Percentiles rank a stretch among this genome's conserved stretches.
These are phyloP conservation scores for Chloris gayana DNA, from an alignment of 176 grass and related monocot species.

Conservation along the genomic window DNA sequence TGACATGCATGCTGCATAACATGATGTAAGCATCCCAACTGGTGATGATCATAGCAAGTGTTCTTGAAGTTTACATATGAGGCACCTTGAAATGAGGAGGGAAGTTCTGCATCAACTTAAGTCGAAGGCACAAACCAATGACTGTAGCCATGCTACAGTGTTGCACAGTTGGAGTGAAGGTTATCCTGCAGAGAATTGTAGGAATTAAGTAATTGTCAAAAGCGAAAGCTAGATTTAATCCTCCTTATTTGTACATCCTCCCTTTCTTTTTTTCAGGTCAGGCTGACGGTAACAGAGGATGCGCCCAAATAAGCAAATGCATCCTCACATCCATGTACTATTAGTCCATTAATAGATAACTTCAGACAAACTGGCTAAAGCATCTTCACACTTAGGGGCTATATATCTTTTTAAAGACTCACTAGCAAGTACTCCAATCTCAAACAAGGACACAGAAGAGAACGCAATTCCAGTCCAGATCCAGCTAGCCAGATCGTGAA, in stretches of 20 bases:
- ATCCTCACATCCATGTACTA: background rate
- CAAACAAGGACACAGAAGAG: background rate
- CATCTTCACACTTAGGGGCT: background rate
- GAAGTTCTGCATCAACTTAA: slow-evolving; percentile 93
- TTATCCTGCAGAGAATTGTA: slow-evolving; percentile 74
- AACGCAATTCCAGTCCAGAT: slow-evolving; percentile 11
- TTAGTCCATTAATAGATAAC: slow-evolving; percentile 13
- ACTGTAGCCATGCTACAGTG: slow-evolving; percentile 98
- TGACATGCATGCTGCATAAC: background rate
- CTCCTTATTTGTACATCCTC: background rate
- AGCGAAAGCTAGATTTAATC: background rate
- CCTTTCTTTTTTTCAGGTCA: background rate
- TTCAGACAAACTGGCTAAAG: background rate
- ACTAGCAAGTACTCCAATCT: slow-evolving; percentile 12
- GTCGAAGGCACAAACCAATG: slow-evolving; percentile 85
- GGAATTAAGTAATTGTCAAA: slow-evolving; percentile 8
- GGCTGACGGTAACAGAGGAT: background rate
- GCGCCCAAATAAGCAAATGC: background rate
- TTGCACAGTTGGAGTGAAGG: slow-evolving; percentile 97
- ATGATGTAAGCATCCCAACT: background rate
- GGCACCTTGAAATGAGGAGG: slow-evolving; percentile 93
- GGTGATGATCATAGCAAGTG: background rate
- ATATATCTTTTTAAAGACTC: background rate
- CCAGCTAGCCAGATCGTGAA: background rate
- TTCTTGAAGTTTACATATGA: slow-evolving; percentile 13